These are phyloP conservation scores for Crithidia thermophila DNA, from an alignment of 208 protist species.

Conservation along the genomic window DNA sequence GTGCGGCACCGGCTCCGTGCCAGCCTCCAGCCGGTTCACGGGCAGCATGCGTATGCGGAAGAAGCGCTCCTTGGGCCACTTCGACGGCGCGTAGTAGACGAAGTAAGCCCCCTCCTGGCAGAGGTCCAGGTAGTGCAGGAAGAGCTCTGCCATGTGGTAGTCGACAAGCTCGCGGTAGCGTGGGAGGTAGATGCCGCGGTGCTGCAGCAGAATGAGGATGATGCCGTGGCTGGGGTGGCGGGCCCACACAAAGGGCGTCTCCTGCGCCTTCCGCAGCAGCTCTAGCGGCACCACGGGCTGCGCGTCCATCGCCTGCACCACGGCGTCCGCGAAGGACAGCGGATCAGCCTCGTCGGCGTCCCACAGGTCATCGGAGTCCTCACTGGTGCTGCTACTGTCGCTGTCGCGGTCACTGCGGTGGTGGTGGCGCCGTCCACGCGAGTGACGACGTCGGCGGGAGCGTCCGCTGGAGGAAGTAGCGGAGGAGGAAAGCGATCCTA, in stretches of 20 bases:
- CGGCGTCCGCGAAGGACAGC: conserved; percentile 26
- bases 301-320: conserved; percentile 36
- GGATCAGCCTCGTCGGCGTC: conserved; percentile 4
- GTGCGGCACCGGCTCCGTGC: conserved; percentile 44
- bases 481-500: not conserved
- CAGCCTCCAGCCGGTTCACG: conserved; percentile 31
- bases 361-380: conserved; percentile 14
- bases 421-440: not conserved
- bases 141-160: conserved; percentile 87
- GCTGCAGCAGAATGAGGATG: conserved; percentile 59
- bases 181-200: conserved; percentile 60
- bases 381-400: not conserved
- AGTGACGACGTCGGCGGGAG: not conserved
- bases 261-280: conserved; percentile 37
- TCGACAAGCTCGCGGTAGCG: conserved; percentile 63
- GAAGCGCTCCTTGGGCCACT: conserved; percentile 77
- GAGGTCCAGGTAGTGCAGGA: conserved; percentile 72
- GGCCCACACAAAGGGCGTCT: conserved; percentile 44
- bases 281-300: conserved; percentile 62
- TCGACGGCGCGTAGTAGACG: conserved; percentile 54
- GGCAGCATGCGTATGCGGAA: conserved; percentile 73
- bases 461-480: not conserved
- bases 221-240: conserved; percentile 66
- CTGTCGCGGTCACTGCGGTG: not conserved
- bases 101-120: conserved; percentile 77